Evolutionary conservation across 305 asterid genomes (phyloP), one percentile per base, ranked within the genome.

Genomic region (Fraxinus sp.): DNA sequence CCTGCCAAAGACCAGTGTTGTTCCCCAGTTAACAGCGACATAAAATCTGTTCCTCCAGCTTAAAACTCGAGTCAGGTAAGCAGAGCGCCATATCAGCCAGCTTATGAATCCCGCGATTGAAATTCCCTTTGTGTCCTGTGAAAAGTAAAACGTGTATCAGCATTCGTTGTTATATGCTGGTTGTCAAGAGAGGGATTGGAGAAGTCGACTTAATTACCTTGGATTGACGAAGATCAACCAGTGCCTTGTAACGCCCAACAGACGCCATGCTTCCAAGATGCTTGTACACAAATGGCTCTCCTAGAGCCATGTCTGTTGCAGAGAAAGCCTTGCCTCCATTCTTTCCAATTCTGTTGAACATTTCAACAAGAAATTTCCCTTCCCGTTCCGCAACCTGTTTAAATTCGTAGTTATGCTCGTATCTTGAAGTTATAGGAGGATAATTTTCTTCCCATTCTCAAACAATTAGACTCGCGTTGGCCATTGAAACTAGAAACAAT

Each of bases 31-130:
- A 35, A 93, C 85, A 4, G 97, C 96, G 35, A 95, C 98, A 7
- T 95, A 93, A 68, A 95, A 85, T 87, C 97, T 89, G 92, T 95
- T 95, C 87, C 98, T 94, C 99, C 99, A 94, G 90, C 97, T 95
- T 78, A 93, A 80, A 16, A 93, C 98, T 5, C 97, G 89, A 0
- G 98, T 94, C 39, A 95, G 92, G 83, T 95, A 95, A 30, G 97
- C 97, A 2, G 99, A 95, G 13, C 97, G 91, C 99, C 99, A 94
- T 24, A 92, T 83, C 26, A 93, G 79, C 98, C 99, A 92, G 89
- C 97, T 95, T 18, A 86, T 0, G 73, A 94, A 94, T 33, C 99
- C 98, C 3, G 98, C 97, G 26, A 92, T 1, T 1, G 98, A 80
- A 33, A 93, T 28, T 28, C 99, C 98, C 75, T 91, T 91, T 0